Evolutionary conservation across 1,139 yeast species (phyloP).

Genomic region (Kodamaea derodonti): DNA sequence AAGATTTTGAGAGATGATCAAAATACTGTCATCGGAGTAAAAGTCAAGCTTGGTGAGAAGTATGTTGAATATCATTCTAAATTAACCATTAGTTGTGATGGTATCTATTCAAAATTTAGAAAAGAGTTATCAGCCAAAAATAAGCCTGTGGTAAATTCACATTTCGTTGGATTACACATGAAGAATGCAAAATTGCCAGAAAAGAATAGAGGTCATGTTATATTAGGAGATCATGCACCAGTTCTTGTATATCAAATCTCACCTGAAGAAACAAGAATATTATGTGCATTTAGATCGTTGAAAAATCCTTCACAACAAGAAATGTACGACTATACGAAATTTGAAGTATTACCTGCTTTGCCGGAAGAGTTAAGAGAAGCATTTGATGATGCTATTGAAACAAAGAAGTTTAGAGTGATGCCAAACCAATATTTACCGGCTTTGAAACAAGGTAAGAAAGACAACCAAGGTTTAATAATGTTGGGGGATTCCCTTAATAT

Average conservation of each 20-base stretch:
- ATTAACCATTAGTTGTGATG: conserved; percentile 82
- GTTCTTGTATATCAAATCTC: conserved; percentile 84
- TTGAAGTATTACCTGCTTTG: conserved; percentile 61
- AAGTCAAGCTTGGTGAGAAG: conserved; percentile 30
- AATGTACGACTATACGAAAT: conserved; percentile 55
- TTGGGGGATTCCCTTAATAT: conserved; percentile 94
- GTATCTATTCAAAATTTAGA: conserved; percentile 90
- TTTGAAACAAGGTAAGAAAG: conserved; percentile 45
- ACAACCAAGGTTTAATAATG: conserved; percentile 72
- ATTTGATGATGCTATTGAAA: conserved; percentile 44
- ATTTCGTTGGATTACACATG: conserved; percentile 82
- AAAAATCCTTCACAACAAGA: conserved; percentile 72
- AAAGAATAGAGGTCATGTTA: conserved; percentile 81
- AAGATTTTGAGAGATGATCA: conserved; percentile 50
- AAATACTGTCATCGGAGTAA: conserved; percentile 66
- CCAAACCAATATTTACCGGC: conserved; percentile 93
- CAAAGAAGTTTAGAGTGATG: conserved; percentile 71
- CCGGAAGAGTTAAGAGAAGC: conserved; percentile 67
- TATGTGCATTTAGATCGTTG: conserved; percentile 79
- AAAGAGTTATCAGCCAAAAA: conserved; percentile 57
- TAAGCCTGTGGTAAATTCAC: conserved; percentile 69
- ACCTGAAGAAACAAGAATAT: conserved; percentile 75
- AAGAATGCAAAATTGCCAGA: conserved; percentile 69
- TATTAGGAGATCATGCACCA: conserved; percentile 85
- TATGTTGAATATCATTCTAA: conserved; percentile 46